A percentile compares a stretch with the other conserved stretches of the same genome.
These are phyloP conservation scores for Geotrichum histeridarum DNA, from an alignment of 1,139 yeast genomes.

Conservation along the genomic window DNA sequence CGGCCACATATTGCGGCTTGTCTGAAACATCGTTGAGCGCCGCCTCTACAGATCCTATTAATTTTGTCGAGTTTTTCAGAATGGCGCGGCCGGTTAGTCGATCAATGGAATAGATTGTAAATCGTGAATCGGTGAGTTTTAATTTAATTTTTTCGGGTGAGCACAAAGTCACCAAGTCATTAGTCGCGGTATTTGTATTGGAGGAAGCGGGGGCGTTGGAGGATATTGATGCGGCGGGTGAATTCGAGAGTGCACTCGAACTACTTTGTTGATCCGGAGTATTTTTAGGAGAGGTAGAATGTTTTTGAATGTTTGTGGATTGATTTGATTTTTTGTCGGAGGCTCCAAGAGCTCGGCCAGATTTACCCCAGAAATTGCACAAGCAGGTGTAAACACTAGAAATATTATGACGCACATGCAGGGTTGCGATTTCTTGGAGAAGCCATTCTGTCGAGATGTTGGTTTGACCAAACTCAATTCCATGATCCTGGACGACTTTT, in stretches of 20 bases:
- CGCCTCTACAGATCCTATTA: constrained; percentile 32
- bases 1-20: constrained; percentile 27
- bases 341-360: constrained; percentile 13
- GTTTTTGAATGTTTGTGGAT: constrained; percentile 2
- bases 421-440: constrained; percentile 29
- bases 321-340: neutral
- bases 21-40: constrained; percentile 33
- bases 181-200: neutral
- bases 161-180: constrained; percentile 17
- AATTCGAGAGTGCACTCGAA: constrained; percentile 2
- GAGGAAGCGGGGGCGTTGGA: neutral
- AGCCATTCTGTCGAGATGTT: constrained; percentile 31
- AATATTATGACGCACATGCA: constrained; percentile 32
- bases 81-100: constrained; percentile 34
- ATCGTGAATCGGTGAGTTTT: constrained; percentile 27
- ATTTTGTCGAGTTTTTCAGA: constrained; percentile 32
- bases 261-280: constrained; percentile 4
- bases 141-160: constrained; percentile 26
- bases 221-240: neutral
- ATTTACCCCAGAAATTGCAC: constrained; percentile 15
- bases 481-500: constrained; percentile 31
- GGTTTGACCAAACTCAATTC: constrained; percentile 28
- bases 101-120: constrained; percentile 33
- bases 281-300: constrained; percentile 7
- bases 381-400: constrained; percentile 26